These are phyloP conservation scores for Aspergillus thermomutatus DNA, from an alignment of 2,329 filamentous ascomycete species.

Conservation along the genomic window DNA sequence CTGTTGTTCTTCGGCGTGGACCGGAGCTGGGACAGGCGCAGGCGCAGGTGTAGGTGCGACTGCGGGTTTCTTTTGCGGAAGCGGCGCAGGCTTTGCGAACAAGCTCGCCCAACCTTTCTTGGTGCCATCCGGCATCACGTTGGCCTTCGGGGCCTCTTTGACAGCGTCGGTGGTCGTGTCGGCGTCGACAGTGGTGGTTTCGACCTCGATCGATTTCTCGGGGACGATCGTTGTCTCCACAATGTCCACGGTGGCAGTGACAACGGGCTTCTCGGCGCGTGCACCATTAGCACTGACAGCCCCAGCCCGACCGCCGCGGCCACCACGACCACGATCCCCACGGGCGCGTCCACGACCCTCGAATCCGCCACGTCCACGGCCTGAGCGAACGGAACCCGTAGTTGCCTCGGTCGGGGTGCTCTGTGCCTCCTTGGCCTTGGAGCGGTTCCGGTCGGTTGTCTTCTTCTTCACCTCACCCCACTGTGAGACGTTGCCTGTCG, in stretches of 20 bases:
- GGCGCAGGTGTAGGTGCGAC: constrained; percentile 2
- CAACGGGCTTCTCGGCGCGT: constrained; percentile 33
- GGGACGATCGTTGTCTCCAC: background rate
- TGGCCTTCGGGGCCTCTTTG: constrained; percentile 28
- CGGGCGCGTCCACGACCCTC: constrained; percentile 46
- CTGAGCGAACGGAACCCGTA: constrained; percentile 34
- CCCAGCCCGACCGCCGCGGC: constrained; percentile 44
- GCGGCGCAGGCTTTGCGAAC: constrained; percentile 62
- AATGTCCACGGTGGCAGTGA: constrained; percentile 8
- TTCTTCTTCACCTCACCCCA: constrained; percentile 55
- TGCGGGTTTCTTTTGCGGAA: constrained; percentile 49
- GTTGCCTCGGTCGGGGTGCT: constrained; percentile 32
- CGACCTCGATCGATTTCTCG: constrained; percentile 19
- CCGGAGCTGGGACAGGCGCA: constrained; percentile 2
- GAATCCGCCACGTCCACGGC: constrained; percentile 46
- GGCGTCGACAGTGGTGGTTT: constrained; percentile 18
- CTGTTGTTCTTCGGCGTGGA: constrained; percentile 1
- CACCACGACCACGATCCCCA: constrained; percentile 47
- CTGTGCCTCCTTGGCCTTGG: constrained; percentile 46
- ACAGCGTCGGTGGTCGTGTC: constrained; percentile 11
- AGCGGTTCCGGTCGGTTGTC: constrained; percentile 43
- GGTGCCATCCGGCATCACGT: constrained; percentile 35
- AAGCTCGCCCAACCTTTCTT: constrained; percentile 68
- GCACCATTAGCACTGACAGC: constrained; percentile 41
- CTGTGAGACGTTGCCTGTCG: constrained; percentile 48